Conservation (phyloP, 441 rosid genomes). For the Theobroma grandiflorum region DNA sequence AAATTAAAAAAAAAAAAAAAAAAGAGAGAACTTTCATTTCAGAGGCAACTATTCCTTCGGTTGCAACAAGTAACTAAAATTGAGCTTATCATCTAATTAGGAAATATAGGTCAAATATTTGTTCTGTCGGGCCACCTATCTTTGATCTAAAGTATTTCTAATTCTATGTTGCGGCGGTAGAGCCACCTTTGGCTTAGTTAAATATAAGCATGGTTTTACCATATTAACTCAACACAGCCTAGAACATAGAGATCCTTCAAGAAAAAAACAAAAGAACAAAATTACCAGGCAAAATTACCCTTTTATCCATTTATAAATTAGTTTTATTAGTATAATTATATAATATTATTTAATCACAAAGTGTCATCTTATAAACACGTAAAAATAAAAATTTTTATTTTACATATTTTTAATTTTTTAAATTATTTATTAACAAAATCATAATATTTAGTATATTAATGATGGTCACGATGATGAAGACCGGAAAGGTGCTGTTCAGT, state of each 20-base stretch:
- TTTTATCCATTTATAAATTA: too few species aligned
- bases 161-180: background rate
- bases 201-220: background rate
- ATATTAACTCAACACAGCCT: too few species aligned
- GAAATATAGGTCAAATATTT: constrained; percentile 2
- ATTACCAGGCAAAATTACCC: background rate
- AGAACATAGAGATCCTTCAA: too few species aligned
- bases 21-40: background rate
- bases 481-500: too few species aligned
- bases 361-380: too few species aligned
- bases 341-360: too few species aligned
- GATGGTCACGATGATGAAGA: too few species aligned
- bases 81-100: background rate
- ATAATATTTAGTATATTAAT: too few species aligned
- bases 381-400: too few species aligned
- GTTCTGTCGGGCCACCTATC: constrained; percentile 14
- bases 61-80: background rate
- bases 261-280: too few species aligned
- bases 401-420: too few species aligned
- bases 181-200: constrained; percentile 4
- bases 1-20: background rate
- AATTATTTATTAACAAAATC: background rate
- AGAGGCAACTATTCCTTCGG: background rate
- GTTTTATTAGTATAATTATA: too few species aligned
- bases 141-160: background rate